phyloP scores from a whole-genome alignment of 2,329 filamentous ascomycete species.

The Pezicula neosporulosa region DNA sequence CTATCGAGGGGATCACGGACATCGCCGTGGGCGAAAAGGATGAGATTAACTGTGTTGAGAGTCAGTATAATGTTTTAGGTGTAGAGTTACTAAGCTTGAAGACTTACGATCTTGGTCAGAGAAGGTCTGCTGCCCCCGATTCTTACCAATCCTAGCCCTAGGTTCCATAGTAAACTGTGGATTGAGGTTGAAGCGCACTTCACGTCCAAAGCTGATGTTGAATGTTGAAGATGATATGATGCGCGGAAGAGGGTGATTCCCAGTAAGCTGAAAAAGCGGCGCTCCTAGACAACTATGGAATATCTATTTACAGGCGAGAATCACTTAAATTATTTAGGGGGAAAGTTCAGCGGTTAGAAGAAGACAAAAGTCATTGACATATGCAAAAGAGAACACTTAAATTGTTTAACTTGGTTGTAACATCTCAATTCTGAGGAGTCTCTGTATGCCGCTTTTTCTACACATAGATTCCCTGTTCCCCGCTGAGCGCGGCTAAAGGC shows the following conservation, averaged over 20 bases:
- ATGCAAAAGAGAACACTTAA: no score
- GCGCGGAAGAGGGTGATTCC: background rate
- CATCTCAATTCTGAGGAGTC: no score
- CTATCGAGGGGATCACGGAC: constrained; percentile 73
- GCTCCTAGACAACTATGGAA: no score
- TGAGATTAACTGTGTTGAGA: constrained; percentile 55
- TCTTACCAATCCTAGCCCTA: constrained; percentile 71
- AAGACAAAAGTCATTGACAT: no score
- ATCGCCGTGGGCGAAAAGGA: constrained; percentile 81
- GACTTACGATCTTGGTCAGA: constrained; percentile 63
- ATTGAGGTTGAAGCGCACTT: background rate
- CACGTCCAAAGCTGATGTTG: background rate
- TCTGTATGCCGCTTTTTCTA: no score
- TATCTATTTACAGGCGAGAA: no score
- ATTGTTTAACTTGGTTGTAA: no score
- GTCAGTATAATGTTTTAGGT: constrained; percentile 10
- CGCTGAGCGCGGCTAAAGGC: no score
- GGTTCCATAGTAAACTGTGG: constrained; percentile 61
- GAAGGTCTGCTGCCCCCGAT: constrained; percentile 83
- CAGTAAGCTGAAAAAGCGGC: no score
- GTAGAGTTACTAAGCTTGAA: background rate
- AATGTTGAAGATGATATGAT: background rate
- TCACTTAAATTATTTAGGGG: no score
- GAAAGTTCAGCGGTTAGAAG: no score
- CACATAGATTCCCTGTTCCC: no score